Conservation (phyloP, 1,284 basidiomycete species). For the Heterobasidion annosum region DNA sequence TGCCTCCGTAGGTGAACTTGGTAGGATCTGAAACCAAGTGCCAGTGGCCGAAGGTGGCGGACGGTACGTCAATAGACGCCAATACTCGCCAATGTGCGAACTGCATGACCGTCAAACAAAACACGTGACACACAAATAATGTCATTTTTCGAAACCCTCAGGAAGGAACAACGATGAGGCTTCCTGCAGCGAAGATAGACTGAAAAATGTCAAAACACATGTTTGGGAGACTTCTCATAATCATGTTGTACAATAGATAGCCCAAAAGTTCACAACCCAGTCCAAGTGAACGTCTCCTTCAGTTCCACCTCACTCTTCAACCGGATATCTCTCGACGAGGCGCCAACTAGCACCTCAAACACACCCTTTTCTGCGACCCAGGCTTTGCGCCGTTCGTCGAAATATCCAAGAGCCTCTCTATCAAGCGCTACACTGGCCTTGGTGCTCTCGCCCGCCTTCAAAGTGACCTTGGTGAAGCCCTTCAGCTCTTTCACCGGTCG, state of each 20-base stretch:
- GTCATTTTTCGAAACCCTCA: too few species aligned
- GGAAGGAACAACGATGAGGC: too few species aligned
- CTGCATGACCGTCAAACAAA: not conserved
- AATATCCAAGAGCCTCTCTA: slow-evolving; percentile 50
- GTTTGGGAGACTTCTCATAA: too few species aligned
- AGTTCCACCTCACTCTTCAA: slow-evolving; percentile 29
- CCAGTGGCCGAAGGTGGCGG: not conserved
- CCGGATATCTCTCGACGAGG: slow-evolving; percentile 34
- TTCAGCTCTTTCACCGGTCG: slow-evolving; percentile 50
- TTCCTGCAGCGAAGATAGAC: too few species aligned
- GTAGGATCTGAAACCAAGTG: not conserved
- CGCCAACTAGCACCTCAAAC: slow-evolving; percentile 38
- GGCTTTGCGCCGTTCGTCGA: slow-evolving; percentile 31
- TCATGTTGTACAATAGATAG: too few species aligned
- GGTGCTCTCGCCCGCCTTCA: slow-evolving; percentile 33
- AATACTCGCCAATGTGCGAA: not conserved
- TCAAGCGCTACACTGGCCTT: slow-evolving; percentile 39
- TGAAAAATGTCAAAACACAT: too few species aligned
- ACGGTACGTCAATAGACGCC: too few species aligned
- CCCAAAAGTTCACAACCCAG: slow-evolving; percentile 25
- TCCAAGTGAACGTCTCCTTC: slow-evolving; percentile 32
- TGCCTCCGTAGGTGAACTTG: not conserved
- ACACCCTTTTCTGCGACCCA: slow-evolving; percentile 38
- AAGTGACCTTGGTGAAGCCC: slow-evolving; percentile 45
- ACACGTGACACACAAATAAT: not conserved